These are phyloP conservation scores for Naganishia friedmannii DNA, from an alignment of 768 basidiomycete species.

Conservation along the genomic window DNA sequence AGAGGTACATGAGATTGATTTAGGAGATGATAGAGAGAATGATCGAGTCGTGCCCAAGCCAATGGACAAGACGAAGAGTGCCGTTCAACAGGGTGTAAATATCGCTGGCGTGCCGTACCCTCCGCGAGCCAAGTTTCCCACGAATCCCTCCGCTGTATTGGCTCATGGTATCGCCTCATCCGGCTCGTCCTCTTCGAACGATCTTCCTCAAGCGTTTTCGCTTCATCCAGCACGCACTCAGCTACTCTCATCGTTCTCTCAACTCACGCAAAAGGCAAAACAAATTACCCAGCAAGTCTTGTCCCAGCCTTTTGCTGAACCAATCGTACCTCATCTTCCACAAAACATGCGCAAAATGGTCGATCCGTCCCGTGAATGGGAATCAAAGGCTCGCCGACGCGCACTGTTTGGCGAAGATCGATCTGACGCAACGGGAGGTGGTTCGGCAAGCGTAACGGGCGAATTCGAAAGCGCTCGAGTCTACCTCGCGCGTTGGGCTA, in stretches of 20 bases:
- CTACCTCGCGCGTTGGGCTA: conserved; percentile 93
- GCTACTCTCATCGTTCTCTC: conserved; percentile 86
- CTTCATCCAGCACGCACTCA: conserved; percentile 65
- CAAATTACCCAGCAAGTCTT: conserved; percentile 92
- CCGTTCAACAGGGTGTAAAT: neutral
- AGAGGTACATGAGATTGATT: conserved; percentile 72
- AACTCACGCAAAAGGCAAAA: conserved; percentile 85
- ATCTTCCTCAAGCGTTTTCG: conserved; percentile 76
- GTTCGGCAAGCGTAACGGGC: conserved; percentile 58
- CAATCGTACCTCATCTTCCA: conserved; percentile 91
- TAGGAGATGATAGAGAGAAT: conserved; percentile 39
- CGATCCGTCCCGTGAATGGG: conserved; percentile 75
- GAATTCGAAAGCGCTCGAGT: conserved; percentile 96
- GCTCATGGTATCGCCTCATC: conserved; percentile 38
- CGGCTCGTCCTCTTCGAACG: conserved; percentile 55
- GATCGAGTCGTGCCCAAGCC: conserved; percentile 31
- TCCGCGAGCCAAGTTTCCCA: conserved; percentile 40
- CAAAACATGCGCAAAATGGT: conserved; percentile 89
- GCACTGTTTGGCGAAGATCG: conserved; percentile 61
- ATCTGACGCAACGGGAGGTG: conserved; percentile 46
- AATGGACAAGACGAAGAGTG: conserved; percentile 6
- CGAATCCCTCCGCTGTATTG: conserved; percentile 28
- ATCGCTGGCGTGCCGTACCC: conserved; percentile 34
- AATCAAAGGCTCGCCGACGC: conserved; percentile 40
- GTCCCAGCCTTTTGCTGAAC: conserved; percentile 91